A percentile compares a stretch with the other conserved stretches of the same genome.
Conservation (phyloP, 2,329 filamentous ascomycete species). For the Aspergillus ruber region DNA sequence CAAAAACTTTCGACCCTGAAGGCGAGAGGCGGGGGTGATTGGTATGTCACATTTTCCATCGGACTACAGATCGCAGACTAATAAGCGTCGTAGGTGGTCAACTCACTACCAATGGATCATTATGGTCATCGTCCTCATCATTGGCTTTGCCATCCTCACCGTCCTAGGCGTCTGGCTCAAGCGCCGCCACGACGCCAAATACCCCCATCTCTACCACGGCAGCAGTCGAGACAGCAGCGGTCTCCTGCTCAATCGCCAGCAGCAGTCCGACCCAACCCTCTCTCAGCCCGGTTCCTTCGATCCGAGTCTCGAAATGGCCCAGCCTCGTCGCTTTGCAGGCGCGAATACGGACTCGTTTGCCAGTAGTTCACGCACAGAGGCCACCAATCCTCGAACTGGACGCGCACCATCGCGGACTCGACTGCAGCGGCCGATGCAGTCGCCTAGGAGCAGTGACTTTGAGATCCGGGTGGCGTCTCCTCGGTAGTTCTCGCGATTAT, state of each 20-base stretch:
- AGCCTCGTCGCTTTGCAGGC: constrained; percentile 8
- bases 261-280: constrained; percentile 8
- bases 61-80: background rate
- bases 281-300: constrained; percentile 6
- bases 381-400: constrained; percentile 2
- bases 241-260: constrained; percentile 12
- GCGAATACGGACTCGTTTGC: constrained; percentile 16
- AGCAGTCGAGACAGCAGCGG: constrained; percentile 15
- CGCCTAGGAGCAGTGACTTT: too few relatives aligned
- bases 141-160: constrained; percentile 63
- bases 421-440: too few relatives aligned
- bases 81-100: constrained; percentile 21
- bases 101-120: constrained; percentile 74
- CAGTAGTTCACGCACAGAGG: constrained; percentile 24
- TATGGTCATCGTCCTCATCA: constrained; percentile 67
- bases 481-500: too few relatives aligned
- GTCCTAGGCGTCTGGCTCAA: constrained; percentile 64
- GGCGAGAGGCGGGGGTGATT: constrained; percentile 11
- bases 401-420: too few relatives aligned
- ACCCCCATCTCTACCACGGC: constrained; percentile 26
- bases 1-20: background rate
- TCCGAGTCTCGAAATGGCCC: background rate
- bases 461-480: too few relatives aligned
- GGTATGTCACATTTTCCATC: background rate
- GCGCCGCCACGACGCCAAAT: constrained; percentile 63